Evolutionary conservation across 768 basidiomycete genomes (phyloP).

Genomic region (Leccinum truebloodii): DNA sequence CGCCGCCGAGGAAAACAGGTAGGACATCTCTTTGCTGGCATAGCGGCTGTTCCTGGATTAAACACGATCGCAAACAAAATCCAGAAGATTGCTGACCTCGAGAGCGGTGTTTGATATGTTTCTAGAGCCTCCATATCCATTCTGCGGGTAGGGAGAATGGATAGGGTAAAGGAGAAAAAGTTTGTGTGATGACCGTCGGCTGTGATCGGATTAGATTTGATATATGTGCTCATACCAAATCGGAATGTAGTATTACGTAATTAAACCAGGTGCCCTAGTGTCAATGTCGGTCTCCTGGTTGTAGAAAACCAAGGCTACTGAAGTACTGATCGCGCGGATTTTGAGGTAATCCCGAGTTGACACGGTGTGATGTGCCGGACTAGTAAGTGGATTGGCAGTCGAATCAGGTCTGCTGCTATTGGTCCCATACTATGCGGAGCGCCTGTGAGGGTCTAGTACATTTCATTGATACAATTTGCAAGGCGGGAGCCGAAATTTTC

Average conservation of each 20-base stretch:
- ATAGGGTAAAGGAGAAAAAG: not conserved
- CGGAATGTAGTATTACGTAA: not conserved
- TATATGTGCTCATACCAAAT: not conserved
- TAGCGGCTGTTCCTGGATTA: conserved; percentile 67
- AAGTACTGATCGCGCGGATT: no score
- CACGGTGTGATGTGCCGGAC: no score
- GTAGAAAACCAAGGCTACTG: no score
- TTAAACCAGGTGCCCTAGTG: not conserved
- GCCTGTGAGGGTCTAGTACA: no score
- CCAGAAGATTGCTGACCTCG: conserved; percentile 52
- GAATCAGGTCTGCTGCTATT: no score
- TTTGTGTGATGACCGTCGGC: not conserved
- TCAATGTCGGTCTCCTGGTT: no score
- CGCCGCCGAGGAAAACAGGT: conserved; percentile 93
- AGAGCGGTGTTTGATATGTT: conserved; percentile 79
- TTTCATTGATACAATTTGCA: no score
- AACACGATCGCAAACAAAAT: not conserved
- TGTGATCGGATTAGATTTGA: conserved; percentile 4
- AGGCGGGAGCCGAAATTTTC: no score
- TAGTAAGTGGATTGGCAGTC: no score
- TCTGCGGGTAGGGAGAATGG: not conserved
- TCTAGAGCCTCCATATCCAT: conserved; percentile 60
- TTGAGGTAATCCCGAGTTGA: no score
- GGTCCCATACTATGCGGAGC: no score
- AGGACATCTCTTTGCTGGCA: conserved; percentile 98